A percentile compares a stretch with the other conserved stretches of the same genome.
Evolutionary conservation across 2,329 filamentous ascomycete genomes (phyloP).

Genomic region (Trichoderma breve): DNA sequence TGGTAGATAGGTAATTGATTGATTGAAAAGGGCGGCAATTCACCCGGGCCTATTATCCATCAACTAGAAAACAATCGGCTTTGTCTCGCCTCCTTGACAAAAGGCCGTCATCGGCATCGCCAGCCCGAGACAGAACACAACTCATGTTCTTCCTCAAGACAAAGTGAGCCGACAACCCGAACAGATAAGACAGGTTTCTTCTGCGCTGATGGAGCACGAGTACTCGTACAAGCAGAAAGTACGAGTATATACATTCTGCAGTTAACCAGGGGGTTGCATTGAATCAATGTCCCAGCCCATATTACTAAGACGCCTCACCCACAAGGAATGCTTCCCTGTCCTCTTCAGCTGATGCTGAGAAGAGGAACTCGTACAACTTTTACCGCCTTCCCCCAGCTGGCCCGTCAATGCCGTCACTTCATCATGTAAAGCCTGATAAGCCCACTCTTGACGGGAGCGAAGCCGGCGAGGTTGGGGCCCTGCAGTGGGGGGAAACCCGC

Average conservation of each 20-base stretch:
- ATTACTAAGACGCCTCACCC: not conserved
- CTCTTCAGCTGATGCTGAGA: not conserved
- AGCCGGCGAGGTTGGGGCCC: conserved; percentile 3
- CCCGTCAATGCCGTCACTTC: conserved; percentile 17
- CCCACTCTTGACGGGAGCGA: conserved; percentile 12
- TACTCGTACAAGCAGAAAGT: not conserved
- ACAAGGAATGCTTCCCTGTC: not conserved
- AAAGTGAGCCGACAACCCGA: not conserved
- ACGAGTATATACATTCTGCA: not conserved
- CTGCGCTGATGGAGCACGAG: not conserved
- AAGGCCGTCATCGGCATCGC: not conserved
- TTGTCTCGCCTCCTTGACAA: not conserved
- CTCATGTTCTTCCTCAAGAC: not conserved
- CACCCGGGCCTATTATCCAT: not conserved
- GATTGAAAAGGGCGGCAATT: not conserved
- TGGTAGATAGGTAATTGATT: not conserved
- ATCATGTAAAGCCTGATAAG: conserved; percentile 21
- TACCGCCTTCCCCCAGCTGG: not conserved
- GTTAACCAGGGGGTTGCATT: not conserved
- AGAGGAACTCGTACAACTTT: not conserved
- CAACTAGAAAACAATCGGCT: not conserved
- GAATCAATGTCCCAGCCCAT: not conserved
- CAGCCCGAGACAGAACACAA: not conserved
- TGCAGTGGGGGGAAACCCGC: conserved; percentile 4
- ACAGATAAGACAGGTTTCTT: not conserved